A percentile compares a stretch with the other conserved stretches of the same genome.
Evolutionary conservation across 1,284 basidiomycete genomes (phyloP).

Genomic region (Trametes pubescens): DNA sequence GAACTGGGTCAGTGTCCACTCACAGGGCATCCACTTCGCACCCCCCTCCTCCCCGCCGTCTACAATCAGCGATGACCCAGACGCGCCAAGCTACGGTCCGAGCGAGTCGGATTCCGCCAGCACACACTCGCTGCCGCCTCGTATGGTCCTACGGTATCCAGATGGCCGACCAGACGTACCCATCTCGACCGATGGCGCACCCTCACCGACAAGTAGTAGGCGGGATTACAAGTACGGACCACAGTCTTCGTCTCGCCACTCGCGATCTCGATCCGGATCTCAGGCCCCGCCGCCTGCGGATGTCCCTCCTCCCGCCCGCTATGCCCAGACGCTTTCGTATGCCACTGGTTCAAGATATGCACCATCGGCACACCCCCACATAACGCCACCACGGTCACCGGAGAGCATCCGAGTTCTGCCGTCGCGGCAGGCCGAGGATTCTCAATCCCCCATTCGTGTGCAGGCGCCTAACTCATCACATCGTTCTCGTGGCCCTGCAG

Average conservation of each 20-base stretch:
- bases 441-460: conserved; percentile 28
- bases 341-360: conserved; percentile 34
- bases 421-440: conserved; percentile 39
- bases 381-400: conserved; percentile 38
- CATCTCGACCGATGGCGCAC: conserved; percentile 51
- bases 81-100: conserved; percentile 53
- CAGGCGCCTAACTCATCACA: conserved; percentile 25
- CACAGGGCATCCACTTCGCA: conserved; percentile 48
- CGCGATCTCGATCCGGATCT: conserved; percentile 35
- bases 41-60: conserved; percentile 70
- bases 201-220: conserved; percentile 22
- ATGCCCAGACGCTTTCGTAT: conserved; percentile 42
- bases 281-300: conserved; percentile 26
- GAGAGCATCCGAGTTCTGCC: conserved; percentile 45
- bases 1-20: conserved; percentile 62
- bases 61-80: conserved; percentile 53
- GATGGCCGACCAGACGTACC: conserved; percentile 69
- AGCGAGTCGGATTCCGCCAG: conserved; percentile 69
- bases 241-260: conserved; percentile 29
- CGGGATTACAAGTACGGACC: conserved; percentile 21
- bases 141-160: conserved; percentile 72
- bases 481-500: conserved; percentile 23
- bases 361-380: conserved; percentile 20
- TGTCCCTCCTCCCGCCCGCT: conserved; percentile 28
- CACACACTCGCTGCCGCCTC: conserved; percentile 71